Conservation (phyloP, 2,329 filamentous ascomycete genomes). For the Talaromyces marneffei region DNA sequence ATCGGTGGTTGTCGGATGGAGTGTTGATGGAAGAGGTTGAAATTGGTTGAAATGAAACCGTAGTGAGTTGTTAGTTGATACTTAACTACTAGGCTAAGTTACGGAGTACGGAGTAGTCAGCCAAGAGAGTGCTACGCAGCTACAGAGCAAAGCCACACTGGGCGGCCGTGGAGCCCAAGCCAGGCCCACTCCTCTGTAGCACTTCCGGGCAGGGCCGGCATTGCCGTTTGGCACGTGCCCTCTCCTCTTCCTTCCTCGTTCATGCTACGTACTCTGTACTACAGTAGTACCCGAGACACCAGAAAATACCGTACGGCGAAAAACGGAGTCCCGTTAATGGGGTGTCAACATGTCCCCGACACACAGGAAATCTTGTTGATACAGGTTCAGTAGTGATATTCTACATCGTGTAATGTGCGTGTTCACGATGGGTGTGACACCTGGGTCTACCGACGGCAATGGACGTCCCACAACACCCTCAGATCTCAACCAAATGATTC, state of each 20-base stretch:
- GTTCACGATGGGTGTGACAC: not conserved
- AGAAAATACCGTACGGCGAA: too few species aligned
- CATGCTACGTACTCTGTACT: too few species aligned
- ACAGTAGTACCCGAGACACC: too few species aligned
- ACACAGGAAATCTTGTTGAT: not conserved
- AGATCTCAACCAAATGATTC: not conserved
- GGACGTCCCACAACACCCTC: too few species aligned
- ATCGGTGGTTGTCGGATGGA: not conserved
- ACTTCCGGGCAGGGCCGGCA: not conserved
- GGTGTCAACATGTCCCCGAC: not conserved
- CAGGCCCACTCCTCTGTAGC: not conserved
- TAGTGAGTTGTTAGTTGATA: not conserved
- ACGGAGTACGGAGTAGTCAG: not conserved
- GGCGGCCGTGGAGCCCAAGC: not conserved
- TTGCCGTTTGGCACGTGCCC: not conserved
- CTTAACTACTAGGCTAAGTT: too few species aligned
- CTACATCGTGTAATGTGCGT: not conserved
- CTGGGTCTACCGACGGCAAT: not conserved
- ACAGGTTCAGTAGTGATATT: not conserved
- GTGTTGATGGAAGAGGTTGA: constrained; percentile 4
- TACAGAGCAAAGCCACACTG: constrained; percentile 10
- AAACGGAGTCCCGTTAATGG: too few species aligned
- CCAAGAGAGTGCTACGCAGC: not conserved
- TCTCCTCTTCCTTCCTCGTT: not conserved
- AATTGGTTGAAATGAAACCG: not conserved